A percentile compares a stretch with the other conserved stretches of the same genome.
phyloP scores from a whole-genome alignment of 805 yeast species.

The Spathaspora sp. region DNA sequence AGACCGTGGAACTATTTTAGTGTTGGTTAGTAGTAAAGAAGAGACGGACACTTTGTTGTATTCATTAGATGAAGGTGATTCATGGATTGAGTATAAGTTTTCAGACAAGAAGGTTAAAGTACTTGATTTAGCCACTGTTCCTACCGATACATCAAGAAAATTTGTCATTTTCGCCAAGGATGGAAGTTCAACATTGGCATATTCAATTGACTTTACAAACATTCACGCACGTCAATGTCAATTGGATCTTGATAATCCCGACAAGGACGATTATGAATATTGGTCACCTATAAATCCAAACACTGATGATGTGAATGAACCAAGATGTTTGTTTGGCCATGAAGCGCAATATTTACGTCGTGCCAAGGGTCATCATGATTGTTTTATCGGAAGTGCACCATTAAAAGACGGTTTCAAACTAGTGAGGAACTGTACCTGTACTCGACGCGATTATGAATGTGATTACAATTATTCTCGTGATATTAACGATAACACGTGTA shows the following conservation, averaged over 20 bases:
- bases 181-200: conserved; percentile 44
- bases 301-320: conserved; percentile 19
- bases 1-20: conserved; percentile 86
- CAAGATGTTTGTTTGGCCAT: conserved; percentile 41
- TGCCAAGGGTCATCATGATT: conserved; percentile 47
- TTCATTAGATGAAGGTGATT: conserved; percentile 75
- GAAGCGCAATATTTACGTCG: conserved; percentile 40
- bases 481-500: conserved; percentile 73
- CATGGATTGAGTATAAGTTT: conserved; percentile 70
- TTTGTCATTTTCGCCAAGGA: conserved; percentile 58
- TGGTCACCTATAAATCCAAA: conserved; percentile 41
- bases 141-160: conserved; percentile 82
- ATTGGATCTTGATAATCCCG: conserved; percentile 39
- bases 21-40: conserved; percentile 58
- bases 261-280: conserved; percentile 37
- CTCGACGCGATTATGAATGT: conserved; percentile 88
- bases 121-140: conserved; percentile 81
- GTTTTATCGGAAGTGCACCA: conserved; percentile 66
- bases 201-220: conserved; percentile 34
- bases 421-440: conserved; percentile 72
- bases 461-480: conserved; percentile 78
- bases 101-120: conserved; percentile 52
- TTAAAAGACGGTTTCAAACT: conserved; percentile 54
- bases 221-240: conserved; percentile 37
- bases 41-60: conserved; percentile 57